Percentiles rank a stretch among this genome's conserved stretches.
Evolutionary conservation across 2,329 filamentous ascomycete species (phyloP).

Genomic region (Colletotrichum liaoningense): DNA sequence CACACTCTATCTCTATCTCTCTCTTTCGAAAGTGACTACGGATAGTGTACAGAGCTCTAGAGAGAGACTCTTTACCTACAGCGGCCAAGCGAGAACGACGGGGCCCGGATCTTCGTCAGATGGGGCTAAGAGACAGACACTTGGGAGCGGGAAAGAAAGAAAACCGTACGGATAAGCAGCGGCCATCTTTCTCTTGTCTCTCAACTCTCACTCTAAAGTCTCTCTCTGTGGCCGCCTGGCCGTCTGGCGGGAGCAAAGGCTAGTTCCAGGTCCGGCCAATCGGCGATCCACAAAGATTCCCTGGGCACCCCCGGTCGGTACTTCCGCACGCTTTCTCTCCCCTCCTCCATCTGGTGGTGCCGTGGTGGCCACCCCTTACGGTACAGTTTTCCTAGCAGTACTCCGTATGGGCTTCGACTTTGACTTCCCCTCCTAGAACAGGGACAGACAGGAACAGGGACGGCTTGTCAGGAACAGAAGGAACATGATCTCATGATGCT

Average conservation of each 20-base stretch:
- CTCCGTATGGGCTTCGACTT: not conserved
- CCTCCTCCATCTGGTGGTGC: not conserved
- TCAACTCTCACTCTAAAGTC: no score
- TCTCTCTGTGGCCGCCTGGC: no score
- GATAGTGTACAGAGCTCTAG: no score
- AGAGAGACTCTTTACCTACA: no score
- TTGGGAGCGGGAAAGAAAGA: not conserved
- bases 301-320: constrained; percentile 22
- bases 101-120: no score
- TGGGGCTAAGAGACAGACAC: not conserved
- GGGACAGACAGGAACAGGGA: no score
- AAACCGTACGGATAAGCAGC: not conserved
- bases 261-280: constrained; percentile 30
- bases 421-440: not conserved
- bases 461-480: not conserved
- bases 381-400: not conserved
- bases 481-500: constrained; percentile 2
- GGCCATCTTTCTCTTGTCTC: not conserved
- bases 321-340: constrained; percentile 7
- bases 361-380: not conserved
- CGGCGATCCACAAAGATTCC: constrained; percentile 19
- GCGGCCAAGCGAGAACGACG: no score
- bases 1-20: no score
- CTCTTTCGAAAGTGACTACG: no score
- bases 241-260: not conserved